A percentile compares a stretch with the other conserved stretches of the same genome.
Evolutionary conservation across 2,329 filamentous ascomycete genomes (phyloP).

Genomic region (Calonectria honghensis): DNA sequence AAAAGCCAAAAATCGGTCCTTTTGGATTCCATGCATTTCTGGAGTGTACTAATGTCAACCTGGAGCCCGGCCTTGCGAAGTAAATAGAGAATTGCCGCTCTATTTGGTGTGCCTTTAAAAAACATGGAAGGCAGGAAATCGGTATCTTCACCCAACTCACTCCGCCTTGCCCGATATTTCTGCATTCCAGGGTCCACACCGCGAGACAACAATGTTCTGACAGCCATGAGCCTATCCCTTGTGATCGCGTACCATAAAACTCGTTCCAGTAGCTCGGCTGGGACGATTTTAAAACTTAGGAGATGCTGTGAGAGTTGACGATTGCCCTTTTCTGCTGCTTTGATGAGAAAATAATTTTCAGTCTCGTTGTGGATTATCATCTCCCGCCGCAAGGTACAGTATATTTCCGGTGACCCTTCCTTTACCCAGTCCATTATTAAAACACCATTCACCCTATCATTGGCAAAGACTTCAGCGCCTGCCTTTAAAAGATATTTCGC

Average conservation of each 20-base stretch:
- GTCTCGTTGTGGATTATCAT: neutral
- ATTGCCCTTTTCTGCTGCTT: neutral
- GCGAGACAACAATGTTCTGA: constrained; percentile 18
- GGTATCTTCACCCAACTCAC: neutral
- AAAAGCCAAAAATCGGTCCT: too few species aligned
- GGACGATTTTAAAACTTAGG: neutral
- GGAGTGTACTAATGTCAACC: neutral
- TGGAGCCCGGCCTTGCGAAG: neutral
- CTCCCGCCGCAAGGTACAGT: too few species aligned
- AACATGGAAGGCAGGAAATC: neutral
- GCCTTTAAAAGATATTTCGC: neutral
- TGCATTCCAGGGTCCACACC: constrained; percentile 10
- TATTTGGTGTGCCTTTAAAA: too few species aligned
- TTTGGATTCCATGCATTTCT: neutral
- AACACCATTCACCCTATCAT: neutral
- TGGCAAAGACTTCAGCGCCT: neutral
- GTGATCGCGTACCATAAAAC: neutral
- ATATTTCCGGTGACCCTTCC: neutral
- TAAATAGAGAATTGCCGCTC: neutral
- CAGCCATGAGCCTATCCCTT: neutral
- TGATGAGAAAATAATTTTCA: neutral
- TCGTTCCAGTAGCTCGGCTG: neutral
- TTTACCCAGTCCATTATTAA: neutral
- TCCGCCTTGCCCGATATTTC: neutral
- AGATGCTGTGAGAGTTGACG: neutral